Conservation (phyloP, 2,329 filamentous ascomycete genomes). For the Ascocoryne sarcoides region DNA sequence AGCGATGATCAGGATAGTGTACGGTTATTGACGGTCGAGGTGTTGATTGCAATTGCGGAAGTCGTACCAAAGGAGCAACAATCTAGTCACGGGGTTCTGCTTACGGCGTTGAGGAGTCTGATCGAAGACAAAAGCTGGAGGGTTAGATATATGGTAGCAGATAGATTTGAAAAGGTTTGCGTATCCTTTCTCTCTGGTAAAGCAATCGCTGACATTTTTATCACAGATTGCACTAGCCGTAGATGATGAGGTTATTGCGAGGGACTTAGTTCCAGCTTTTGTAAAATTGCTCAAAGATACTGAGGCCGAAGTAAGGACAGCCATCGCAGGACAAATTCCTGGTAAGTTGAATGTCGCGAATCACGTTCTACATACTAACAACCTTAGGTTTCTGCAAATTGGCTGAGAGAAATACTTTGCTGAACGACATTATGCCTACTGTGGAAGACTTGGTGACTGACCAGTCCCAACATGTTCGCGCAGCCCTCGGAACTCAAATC, state of each 20-base stretch:
- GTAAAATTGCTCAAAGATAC: conserved; percentile 97
- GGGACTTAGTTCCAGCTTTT: conserved; percentile 92
- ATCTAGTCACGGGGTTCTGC: conserved; percentile 84
- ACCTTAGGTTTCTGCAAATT: conserved; percentile 75
- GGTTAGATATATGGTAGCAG: conserved; percentile 98
- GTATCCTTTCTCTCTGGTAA: neutral
- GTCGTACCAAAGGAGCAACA: conserved; percentile 98
- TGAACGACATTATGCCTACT: conserved; percentile 93
- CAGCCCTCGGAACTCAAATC: conserved; percentile 91
- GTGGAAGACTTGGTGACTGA: conserved; percentile 95
- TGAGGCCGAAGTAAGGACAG: conserved; percentile 93
- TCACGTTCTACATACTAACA: conserved; percentile 18
- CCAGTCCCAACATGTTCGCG: conserved; percentile 91
- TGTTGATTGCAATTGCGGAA: conserved; percentile 92
- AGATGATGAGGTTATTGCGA: conserved; percentile 88
- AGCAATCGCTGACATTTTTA: conserved; percentile 11
- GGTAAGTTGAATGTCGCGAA: conserved; percentile 35
- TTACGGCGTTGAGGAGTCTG: conserved; percentile 81
- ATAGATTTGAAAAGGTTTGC: conserved; percentile 88
- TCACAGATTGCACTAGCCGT: conserved; percentile 94
- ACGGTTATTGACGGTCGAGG: conserved; percentile 87
- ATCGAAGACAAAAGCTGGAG: conserved; percentile 99
- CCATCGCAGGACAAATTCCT: conserved; percentile 94
- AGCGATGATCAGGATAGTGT: conserved; percentile 98
- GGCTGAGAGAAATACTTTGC: conserved; percentile 76